These are phyloP conservation scores for Bretschneidera sinensis DNA, from an alignment of 345 rosid species.

Conservation along the genomic window DNA sequence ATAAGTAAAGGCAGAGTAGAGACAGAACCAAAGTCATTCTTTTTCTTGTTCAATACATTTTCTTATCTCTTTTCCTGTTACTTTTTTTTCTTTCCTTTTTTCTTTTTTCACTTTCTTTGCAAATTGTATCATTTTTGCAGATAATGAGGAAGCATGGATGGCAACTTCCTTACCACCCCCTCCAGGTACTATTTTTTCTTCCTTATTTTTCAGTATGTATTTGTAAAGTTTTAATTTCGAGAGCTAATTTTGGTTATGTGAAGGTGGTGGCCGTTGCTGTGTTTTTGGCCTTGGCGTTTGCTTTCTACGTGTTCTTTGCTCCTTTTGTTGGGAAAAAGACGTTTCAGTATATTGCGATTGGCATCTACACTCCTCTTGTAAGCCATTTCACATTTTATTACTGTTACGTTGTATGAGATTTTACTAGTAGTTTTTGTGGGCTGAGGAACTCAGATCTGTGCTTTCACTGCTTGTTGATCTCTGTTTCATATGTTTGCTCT, in stretches of 20 bases:
- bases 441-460: constrained; percentile 42
- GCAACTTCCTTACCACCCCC: constrained; percentile 98
- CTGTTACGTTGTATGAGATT: neutral
- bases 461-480: constrained; percentile 18
- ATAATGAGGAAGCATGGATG: constrained; percentile 98
- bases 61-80: neutral
- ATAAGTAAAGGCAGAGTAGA: constrained; percentile 5
- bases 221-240: no score
- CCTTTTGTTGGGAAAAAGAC: constrained; percentile 90
- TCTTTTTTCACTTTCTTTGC: no score
- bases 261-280: constrained; percentile 99
- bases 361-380: constrained; percentile 96
- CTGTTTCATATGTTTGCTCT: constrained; percentile 15
- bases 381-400: constrained; percentile 20
- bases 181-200: constrained; percentile 50
- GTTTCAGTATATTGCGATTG: constrained; percentile 70
- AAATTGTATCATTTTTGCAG: constrained; percentile 30
- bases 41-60: neutral
- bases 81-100: constrained; percentile 1
- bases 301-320: constrained; percentile 98
- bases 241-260: constrained; percentile 21
- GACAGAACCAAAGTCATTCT: constrained; percentile 8
- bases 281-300: constrained; percentile 94
- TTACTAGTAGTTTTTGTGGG: neutral
- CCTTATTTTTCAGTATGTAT: no score